phyloP scores from a whole-genome alignment of 257 asterid species.

The Fraxinus anomala region DNA sequence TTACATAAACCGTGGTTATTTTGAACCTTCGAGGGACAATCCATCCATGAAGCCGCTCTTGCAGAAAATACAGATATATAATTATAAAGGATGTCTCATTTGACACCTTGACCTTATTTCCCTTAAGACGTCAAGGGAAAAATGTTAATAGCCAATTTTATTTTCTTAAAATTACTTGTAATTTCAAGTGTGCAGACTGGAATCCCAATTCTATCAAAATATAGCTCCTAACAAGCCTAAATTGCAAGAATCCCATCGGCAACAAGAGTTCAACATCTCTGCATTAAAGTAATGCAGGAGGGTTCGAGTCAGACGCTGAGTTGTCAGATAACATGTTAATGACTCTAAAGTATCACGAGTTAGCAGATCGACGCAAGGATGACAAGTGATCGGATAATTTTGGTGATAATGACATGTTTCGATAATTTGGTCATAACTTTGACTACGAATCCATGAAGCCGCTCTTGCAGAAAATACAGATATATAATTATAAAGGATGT shows the following conservation, averaged over 20 bases:
- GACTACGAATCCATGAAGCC: background rate
- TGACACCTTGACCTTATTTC: background rate
- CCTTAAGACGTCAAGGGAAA: background rate
- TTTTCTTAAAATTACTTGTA: background rate
- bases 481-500: background rate
- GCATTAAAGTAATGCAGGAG: background rate
- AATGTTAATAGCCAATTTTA: background rate
- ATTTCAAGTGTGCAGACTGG: background rate
- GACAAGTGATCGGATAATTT: no score
- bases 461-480: background rate
- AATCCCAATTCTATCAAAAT: background rate
- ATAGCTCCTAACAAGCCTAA: background rate
- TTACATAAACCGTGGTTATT: background rate
- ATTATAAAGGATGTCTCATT: background rate
- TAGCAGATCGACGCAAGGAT: no score
- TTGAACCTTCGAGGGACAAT: background rate
- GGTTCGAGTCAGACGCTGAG: no score
- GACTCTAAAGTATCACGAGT: no score
- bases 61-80: background rate
- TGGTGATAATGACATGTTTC: no score
- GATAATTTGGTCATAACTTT: no score
- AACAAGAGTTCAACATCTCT: slow-evolving; percentile 21
- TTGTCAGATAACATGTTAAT: no score
- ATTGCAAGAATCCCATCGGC: background rate
- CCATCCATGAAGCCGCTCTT: background rate